These are phyloP conservation scores for Arctostaphylos glauca DNA, from an alignment of 148 eudicot genomes.

Conservation along the genomic window DNA sequence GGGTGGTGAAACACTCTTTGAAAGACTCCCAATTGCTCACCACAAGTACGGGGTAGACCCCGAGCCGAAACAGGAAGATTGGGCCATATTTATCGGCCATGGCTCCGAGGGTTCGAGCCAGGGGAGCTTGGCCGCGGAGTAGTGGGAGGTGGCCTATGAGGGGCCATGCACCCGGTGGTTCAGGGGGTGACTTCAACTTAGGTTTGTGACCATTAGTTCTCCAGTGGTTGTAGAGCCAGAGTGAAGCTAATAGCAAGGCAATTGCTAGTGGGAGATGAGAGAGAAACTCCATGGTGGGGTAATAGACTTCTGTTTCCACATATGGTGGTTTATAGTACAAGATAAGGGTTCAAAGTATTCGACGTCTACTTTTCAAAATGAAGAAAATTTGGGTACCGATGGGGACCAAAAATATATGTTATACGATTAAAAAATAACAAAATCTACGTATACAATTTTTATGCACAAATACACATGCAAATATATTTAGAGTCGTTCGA, in stretches of 20 bases:
- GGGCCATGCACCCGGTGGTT: slow-evolving; percentile 12
- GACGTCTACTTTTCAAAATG: not conserved
- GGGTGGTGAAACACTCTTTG: not conserved
- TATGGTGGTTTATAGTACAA: too few species aligned
- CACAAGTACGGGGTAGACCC: not conserved
- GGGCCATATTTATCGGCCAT: slow-evolving; percentile 12
- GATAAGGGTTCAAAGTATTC: too few species aligned
- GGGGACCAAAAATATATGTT: too few species aligned
- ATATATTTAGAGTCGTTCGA: too few species aligned
- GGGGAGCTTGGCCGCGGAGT: slow-evolving; percentile 1
- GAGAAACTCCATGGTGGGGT: not conserved
- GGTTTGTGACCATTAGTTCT: not conserved
- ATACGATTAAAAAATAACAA: too few species aligned
- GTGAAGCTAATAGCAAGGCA: slow-evolving; percentile 1
- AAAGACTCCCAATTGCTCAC: slow-evolving; percentile 3
- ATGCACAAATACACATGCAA: too few species aligned
- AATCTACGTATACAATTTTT: too few species aligned
- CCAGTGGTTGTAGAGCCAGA: not conserved
- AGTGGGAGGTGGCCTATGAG: not conserved
- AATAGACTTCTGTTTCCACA: not conserved
- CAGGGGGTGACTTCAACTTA: slow-evolving; percentile 6
- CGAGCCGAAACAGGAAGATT: not conserved
- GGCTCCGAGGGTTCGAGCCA: slow-evolving; percentile 3
- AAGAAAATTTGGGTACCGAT: too few species aligned
- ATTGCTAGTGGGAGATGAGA: not conserved